Evolutionary conservation across 176 grass and related monocot genomes (phyloP).

Genomic region (Eleusine coracana): DNA sequence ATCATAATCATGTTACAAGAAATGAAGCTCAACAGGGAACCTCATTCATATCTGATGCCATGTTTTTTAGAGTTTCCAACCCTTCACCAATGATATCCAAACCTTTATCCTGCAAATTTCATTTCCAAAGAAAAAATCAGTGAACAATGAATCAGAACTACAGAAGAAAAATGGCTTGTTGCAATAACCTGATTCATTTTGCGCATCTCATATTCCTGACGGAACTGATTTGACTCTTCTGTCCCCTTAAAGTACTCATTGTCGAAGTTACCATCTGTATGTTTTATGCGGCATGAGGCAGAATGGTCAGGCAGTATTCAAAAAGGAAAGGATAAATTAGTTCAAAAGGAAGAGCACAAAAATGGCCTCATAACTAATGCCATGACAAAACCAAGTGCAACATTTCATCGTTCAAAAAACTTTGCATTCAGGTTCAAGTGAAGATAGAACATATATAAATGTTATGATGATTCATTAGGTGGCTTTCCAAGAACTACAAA

Average conservation of each 20-base stretch:
- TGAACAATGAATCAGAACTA: not conserved
- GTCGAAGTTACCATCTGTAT: slow-evolving; percentile 82
- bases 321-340: not conserved
- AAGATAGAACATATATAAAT: not conserved
- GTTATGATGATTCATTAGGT: not conserved
- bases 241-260: slow-evolving; percentile 87
- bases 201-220: slow-evolving; percentile 90
- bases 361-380: slow-evolving; percentile 1
- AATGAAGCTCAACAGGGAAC: slow-evolving; percentile 39
- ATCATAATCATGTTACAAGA: slow-evolving; percentile 20
- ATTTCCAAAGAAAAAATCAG: not conserved
- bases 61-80: slow-evolving; percentile 82
- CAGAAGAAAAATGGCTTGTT: not conserved
- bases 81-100: slow-evolving; percentile 91
- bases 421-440: not conserved
- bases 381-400: not conserved
- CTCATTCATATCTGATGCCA: slow-evolving; percentile 98
- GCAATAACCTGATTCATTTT: slow-evolving; percentile 74
- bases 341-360: not conserved
- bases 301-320: not conserved
- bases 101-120: slow-evolving; percentile 77
- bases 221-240: slow-evolving; percentile 81
- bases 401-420: slow-evolving; percentile 11
- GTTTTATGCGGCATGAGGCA: not conserved
- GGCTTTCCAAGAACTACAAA: not conserved